phyloP scores from a whole-genome alignment of 495 filamentous ascomycete species.

The Platismatia glauca region DNA sequence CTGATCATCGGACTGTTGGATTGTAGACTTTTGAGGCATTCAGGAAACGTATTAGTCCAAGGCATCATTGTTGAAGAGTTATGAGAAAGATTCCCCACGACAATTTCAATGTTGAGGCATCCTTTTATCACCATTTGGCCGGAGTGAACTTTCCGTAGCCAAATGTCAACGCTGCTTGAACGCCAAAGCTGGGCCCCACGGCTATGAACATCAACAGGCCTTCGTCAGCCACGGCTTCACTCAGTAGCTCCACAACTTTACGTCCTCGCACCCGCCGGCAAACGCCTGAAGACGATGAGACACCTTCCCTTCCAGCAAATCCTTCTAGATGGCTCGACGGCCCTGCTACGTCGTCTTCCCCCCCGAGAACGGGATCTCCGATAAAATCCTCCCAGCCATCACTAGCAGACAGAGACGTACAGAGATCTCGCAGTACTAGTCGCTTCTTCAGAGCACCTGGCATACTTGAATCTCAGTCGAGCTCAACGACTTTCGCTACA shows the following conservation, averaged over 20 bases:
- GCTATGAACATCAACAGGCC: conserved; percentile 17
- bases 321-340: conserved; percentile 12
- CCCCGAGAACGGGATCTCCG: conserved; percentile 40
- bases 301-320: neutral
- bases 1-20: no score
- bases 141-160: neutral
- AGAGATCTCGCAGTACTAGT: conserved; percentile 26
- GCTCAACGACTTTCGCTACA: conserved; percentile 31
- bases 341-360: conserved; percentile 24
- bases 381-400: conserved; percentile 33
- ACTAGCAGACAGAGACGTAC: conserved; percentile 8
- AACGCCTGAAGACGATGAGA: conserved; percentile 11
- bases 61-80: neutral
- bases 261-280: conserved; percentile 20
- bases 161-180: conserved; percentile 11
- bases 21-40: no score
- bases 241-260: conserved; percentile 19
- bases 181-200: conserved; percentile 9
- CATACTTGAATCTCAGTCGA: conserved; percentile 25
- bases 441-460: conserved; percentile 27
- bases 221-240: conserved; percentile 9
- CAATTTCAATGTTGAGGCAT: neutral
- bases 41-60: no score
- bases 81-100: neutral
- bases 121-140: neutral